These are phyloP conservation scores for Macadamia integrifolia DNA, from an alignment of 164 flowering plant genomes.

Conservation along the genomic window DNA sequence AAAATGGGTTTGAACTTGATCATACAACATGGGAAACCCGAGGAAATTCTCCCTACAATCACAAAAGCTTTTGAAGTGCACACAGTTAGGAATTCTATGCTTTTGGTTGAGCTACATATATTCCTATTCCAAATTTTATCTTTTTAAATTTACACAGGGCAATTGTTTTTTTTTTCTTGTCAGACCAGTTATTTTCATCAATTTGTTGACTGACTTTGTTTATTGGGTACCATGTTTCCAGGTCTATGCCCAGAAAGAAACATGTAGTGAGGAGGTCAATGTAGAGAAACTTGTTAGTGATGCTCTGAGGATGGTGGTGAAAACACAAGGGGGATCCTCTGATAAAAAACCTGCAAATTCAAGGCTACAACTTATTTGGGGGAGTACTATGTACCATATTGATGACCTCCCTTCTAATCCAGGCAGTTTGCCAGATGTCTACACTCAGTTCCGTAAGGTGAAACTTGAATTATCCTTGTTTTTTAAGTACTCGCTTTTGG, in stretches of 20 bases:
- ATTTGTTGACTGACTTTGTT: not conserved
- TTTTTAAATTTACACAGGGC: not conserved
- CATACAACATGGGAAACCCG: slow-evolving; percentile 76
- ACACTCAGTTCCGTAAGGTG: slow-evolving; percentile 93
- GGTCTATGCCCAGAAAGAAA: slow-evolving; percentile 95
- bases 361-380: slow-evolving; percentile 76
- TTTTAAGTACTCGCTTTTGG: not conserved
- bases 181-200: not conserved
- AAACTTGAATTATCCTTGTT: not conserved
- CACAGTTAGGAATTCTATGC: slow-evolving; percentile 42
- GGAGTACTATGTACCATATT: slow-evolving; percentile 78
- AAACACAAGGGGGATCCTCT: slow-evolving; percentile 14
- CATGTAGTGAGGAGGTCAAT: slow-evolving; percentile 82
- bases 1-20: slow-evolving; percentile 71
- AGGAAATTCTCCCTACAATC: slow-evolving; percentile 68
- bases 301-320: slow-evolving; percentile 26
- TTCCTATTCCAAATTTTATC: not conserved
- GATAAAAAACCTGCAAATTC: slow-evolving; percentile 22
- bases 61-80: slow-evolving; percentile 67
- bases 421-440: slow-evolving; percentile 65
- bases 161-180: not conserved
- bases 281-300: slow-evolving; percentile 54
- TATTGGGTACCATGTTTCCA: slow-evolving; percentile 16
- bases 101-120: not conserved
- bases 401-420: slow-evolving; percentile 77